Evolutionary conservation across 2,329 filamentous ascomycete species (phyloP).

Genomic region (Moelleriella libera): DNA sequence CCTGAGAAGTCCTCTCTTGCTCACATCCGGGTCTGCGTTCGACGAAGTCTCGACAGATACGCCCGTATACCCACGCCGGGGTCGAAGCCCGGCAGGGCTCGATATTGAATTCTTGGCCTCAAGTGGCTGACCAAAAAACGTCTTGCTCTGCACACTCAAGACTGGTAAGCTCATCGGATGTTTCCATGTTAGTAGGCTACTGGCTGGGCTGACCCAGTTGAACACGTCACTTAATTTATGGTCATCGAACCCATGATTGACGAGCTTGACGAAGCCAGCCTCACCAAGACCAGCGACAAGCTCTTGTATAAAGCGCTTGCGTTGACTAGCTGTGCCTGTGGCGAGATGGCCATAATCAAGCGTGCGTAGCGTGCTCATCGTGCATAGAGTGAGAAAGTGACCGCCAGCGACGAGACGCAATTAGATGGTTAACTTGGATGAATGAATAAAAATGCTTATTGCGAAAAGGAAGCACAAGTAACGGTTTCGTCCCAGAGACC

Average conservation of each 20-base stretch:
- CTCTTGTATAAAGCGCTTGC: not conserved
- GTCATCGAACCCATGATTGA: constrained; percentile 13
- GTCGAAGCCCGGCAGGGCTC: not conserved
- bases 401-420: not conserved
- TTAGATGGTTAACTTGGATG: not conserved
- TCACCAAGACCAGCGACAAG: constrained; percentile 4
- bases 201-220: constrained; percentile 7
- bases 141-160: constrained; percentile 8
- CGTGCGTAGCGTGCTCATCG: not conserved
- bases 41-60: not conserved
- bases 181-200: not conserved
- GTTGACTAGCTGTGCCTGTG: not conserved
- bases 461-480: not conserved
- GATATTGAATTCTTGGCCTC: not conserved
- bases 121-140: constrained; percentile 16
- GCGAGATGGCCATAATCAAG: not conserved
- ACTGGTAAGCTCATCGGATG: not conserved
- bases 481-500: not conserved
- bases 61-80: not conserved
- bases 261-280: constrained; percentile 13
- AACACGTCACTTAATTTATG: constrained; percentile 18
- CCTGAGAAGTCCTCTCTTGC: constrained; percentile 11
- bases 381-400: not conserved
- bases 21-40: not conserved
- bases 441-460: not conserved